A percentile compares a stretch with the other conserved stretches of the same genome.
phyloP scores from a whole-genome alignment of 2,329 filamentous ascomycete genomes.

The Colletotrichum sidae region DNA sequence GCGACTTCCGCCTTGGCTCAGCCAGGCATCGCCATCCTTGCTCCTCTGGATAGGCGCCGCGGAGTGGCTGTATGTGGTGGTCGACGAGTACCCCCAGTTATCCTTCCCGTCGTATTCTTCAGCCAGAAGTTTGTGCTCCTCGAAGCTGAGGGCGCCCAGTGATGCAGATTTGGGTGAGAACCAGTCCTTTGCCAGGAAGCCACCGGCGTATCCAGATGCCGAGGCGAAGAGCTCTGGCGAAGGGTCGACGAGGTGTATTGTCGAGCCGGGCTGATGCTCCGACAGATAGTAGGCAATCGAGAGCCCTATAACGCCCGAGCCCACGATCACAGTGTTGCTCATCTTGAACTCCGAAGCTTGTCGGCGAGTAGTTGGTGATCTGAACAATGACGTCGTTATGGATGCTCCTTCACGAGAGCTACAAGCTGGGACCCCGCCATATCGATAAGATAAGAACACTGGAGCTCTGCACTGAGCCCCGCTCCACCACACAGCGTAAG shows the following conservation, averaged over 20 bases:
- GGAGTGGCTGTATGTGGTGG: slow-evolving; percentile 68
- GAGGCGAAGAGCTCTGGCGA: slow-evolving; percentile 73
- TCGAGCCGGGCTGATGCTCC: slow-evolving; percentile 53
- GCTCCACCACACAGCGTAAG: slow-evolving; percentile 13
- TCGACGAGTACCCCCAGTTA: slow-evolving; percentile 63
- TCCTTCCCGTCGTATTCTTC: slow-evolving; percentile 65
- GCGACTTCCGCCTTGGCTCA: slow-evolving; percentile 72
- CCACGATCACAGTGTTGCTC: slow-evolving; percentile 73
- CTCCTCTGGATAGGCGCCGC: slow-evolving; percentile 47
- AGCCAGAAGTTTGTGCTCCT: slow-evolving; percentile 74
- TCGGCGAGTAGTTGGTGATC: neutral
- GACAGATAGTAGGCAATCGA: slow-evolving; percentile 81
- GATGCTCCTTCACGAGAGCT: neutral
- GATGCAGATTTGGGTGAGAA: slow-evolving; percentile 67
- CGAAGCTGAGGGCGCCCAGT: slow-evolving; percentile 76
- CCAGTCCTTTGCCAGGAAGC: slow-evolving; percentile 82
- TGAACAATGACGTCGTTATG: slow-evolving; percentile 12
- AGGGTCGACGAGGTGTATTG: slow-evolving; percentile 61
- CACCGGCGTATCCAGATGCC: slow-evolving; percentile 79
- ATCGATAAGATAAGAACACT: slow-evolving; percentile 17
- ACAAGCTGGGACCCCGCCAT: slow-evolving; percentile 20
- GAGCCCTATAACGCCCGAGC: slow-evolving; percentile 76
- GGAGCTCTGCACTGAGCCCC: slow-evolving; percentile 1
- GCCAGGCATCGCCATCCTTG: slow-evolving; percentile 71
- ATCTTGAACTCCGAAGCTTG: slow-evolving; percentile 41